Evolutionary conservation across 106 monocot genomes (phyloP), one percentile per base, ranked within the genome.

Genomic region (Allium fistulosum): DNA sequence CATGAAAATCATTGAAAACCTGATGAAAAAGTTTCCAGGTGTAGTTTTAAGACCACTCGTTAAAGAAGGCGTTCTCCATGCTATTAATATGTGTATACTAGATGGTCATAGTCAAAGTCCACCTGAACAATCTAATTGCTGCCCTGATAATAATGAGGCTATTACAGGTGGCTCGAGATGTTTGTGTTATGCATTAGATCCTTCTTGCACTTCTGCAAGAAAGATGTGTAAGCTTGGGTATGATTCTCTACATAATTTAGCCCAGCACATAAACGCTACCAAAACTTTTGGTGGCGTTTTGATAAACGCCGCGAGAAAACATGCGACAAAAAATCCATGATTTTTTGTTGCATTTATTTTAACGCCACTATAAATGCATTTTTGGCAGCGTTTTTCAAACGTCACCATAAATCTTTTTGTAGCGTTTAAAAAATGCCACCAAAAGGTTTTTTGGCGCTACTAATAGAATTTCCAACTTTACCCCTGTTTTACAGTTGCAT

Each of bases 21-120:
- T 95, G 51, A 66, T 95, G 78, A 80, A 85, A 77, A 95, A 81
- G 76, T 74, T 85, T 79, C 75, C 83, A 18, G 67, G 68, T 82
- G 73, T 79, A 49, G 88, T 85, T 65, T 70, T 78, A 48, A 72
- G 72, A 47, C 77, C 80, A 17, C 91, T 95, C 77, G 66, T 88
- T 62, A 95, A 95, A 72, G 91, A 91, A 67, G 95, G 95, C 45
- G 83, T 88, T 62, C 70, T 87, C 55, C 74, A 81, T 91, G 81
- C 83, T 51, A 71, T 95, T 59, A 70, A 86, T 51, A 63, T 70
- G 16, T 48, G 52, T 57, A 37, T 2, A 37, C 37, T 37, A 37
- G 37, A 1, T 37, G 37, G 37, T 37, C 37, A 5, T 37, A 37
- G 37, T 37, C 37, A 37, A 37, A 37, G 1, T 37, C 37, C 37